Percentiles rank a stretch among this genome's conserved stretches.
Conservation (phyloP, 495 filamentous ascomycete species). For the Daldinia grandis region DNA sequence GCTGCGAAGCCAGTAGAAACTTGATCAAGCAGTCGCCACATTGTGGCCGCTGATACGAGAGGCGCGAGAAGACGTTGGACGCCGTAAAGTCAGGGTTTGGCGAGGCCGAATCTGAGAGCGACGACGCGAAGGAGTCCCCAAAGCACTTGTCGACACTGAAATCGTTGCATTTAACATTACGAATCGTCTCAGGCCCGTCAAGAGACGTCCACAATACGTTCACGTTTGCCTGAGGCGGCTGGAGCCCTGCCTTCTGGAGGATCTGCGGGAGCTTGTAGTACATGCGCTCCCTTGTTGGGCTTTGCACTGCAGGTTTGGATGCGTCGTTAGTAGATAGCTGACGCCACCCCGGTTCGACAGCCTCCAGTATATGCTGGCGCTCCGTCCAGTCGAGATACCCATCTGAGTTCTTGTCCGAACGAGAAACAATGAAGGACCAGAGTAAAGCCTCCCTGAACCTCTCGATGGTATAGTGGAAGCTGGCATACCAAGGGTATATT, state of each 20-base stretch:
- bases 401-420: slow-evolving; percentile 49
- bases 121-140: slow-evolving; percentile 50
- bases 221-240: slow-evolving; percentile 52
- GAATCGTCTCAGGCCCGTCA: slow-evolving; percentile 52
- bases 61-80: slow-evolving; percentile 50
- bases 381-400: slow-evolving; percentile 52
- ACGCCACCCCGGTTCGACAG: slow-evolving; percentile 47
- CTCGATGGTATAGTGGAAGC: slow-evolving; percentile 57
- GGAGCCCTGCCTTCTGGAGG: slow-evolving; percentile 48
- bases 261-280: slow-evolving; percentile 48
- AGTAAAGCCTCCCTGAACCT: slow-evolving; percentile 53
- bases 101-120: slow-evolving; percentile 45
- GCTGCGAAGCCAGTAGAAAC: slow-evolving; percentile 46
- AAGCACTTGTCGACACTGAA: slow-evolving; percentile 54
- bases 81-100: slow-evolving; percentile 49
- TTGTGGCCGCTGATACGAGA: slow-evolving; percentile 47
- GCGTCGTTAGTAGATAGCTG: slow-evolving; percentile 34
- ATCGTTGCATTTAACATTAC: slow-evolving; percentile 49
- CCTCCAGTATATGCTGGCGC: slow-evolving; percentile 46
- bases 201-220: slow-evolving; percentile 55
- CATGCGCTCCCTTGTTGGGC: slow-evolving; percentile 44
- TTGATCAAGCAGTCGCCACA: slow-evolving; percentile 56
- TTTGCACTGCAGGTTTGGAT: slow-evolving; percentile 42
- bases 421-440: slow-evolving; percentile 55
- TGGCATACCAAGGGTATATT: slow-evolving; percentile 54